These are phyloP conservation scores for Brachypodium distachyon DNA, from an alignment of 202 grass and related monocot genomes.

Conservation along the genomic window DNA sequence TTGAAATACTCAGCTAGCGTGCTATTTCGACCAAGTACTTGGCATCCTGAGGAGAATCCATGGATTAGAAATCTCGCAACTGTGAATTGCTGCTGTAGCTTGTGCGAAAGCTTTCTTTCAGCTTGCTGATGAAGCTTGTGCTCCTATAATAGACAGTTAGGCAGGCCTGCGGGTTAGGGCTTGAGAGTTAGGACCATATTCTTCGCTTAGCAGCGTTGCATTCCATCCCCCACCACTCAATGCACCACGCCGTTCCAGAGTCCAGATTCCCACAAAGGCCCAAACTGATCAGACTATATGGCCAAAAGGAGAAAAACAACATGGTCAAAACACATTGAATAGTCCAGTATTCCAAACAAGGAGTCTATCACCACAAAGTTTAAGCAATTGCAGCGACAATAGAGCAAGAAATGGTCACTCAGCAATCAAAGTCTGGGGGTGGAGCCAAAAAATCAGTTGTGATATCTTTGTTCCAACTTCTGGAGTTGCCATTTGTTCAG, in stretches of 20 bases:
- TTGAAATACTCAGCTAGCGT: background rate
- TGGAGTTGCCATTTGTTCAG: background rate
- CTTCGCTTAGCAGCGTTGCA: conserved; percentile 20
- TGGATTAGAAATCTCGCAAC: background rate
- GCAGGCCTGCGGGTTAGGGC: background rate
- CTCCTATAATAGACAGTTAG: conserved; percentile 11
- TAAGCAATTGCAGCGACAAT: background rate
- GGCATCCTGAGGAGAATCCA: background rate
- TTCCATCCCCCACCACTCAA: background rate
- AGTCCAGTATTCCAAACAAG: background rate
- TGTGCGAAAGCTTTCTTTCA: too few species aligned
- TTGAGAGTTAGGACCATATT: conserved; percentile 35
- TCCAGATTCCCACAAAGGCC: conserved; percentile 16
- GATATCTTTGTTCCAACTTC: background rate
- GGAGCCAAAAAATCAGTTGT: background rate
- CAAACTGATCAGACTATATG: background rate
- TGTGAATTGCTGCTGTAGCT: background rate
- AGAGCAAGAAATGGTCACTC: background rate
- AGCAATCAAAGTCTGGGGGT: background rate
- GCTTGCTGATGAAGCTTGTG: conserved; percentile 1
- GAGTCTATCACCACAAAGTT: background rate
- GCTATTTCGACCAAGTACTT: background rate
- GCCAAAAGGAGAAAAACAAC: background rate
- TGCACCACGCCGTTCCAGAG: background rate
- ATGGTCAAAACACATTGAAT: background rate